Conservation (phyloP, 371 early-diverging fungal species). For the Funneliformis caledonium region DNA sequence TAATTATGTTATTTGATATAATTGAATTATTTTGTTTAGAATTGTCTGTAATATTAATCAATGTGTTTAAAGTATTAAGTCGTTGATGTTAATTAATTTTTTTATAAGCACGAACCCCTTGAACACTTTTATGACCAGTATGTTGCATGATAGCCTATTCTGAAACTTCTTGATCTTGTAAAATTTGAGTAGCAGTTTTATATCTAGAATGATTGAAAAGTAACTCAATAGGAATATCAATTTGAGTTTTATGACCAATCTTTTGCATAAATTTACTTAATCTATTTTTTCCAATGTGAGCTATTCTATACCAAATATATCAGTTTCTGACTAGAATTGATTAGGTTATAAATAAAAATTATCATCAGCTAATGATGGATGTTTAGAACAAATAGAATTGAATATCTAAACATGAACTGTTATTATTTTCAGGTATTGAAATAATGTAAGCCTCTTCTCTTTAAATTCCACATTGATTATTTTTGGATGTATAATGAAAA, state of each 20-base stretch:
- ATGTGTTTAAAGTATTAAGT: constrained; percentile 10
- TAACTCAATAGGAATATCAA: constrained; percentile 1
- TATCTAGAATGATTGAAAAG: not conserved
- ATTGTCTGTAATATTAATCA: not conserved
- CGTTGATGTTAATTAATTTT: not conserved
- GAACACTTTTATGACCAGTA: not conserved
- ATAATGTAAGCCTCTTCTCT: too few species aligned
- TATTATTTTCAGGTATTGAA: not conserved
- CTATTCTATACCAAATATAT: not conserved
- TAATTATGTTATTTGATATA: not conserved
- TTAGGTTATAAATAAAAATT: not conserved
- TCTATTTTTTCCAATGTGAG: not conserved
- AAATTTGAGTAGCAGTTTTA: constrained; percentile 3
- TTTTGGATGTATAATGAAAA: too few species aligned
- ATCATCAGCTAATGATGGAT: not conserved
- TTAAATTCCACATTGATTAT: too few species aligned
- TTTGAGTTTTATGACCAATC: not conserved
- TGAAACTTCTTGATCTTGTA: not conserved
- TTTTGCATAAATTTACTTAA: not conserved
- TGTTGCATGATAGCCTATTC: not conserved
- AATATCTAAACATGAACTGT: not conserved
- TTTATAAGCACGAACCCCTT: not conserved
- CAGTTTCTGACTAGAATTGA: not conserved
- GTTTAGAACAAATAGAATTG: not conserved
- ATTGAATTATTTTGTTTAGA: not conserved